Evolutionary conservation across 495 filamentous ascomycete species (phyloP).

Genomic region (Penicillium nucicola): DNA sequence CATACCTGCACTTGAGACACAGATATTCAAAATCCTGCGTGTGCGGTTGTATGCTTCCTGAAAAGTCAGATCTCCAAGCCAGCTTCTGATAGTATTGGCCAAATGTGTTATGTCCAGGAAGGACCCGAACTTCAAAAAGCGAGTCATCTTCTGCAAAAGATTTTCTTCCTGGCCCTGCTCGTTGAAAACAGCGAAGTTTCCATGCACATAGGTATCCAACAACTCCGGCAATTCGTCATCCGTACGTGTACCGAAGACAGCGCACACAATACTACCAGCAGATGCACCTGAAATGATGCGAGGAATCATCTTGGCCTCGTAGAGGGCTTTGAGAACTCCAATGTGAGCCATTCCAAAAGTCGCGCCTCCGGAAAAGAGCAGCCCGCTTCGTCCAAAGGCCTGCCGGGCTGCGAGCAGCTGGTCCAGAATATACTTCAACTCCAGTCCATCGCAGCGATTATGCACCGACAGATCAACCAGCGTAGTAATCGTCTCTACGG

Average conservation of each 20-base stretch:
- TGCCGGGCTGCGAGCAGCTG: slow-evolving; percentile 74
- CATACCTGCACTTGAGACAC: slow-evolving; percentile 79
- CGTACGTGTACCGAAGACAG: slow-evolving; percentile 78
- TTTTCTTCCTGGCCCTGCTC: slow-evolving; percentile 66
- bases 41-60: slow-evolving; percentile 94
- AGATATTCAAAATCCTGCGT: slow-evolving; percentile 85
- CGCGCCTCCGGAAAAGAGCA: slow-evolving; percentile 84
- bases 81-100: slow-evolving; percentile 70
- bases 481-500: slow-evolving; percentile 65
- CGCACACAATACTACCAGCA: slow-evolving; percentile 89
- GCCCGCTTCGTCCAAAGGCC: slow-evolving; percentile 82
- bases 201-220: slow-evolving; percentile 70
- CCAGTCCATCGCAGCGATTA: slow-evolving; percentile 50
- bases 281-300: slow-evolving; percentile 92
- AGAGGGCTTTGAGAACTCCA: slow-evolving; percentile 86
- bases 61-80: slow-evolving; percentile 88
- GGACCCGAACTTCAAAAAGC: slow-evolving; percentile 76
- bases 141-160: slow-evolving; percentile 63
- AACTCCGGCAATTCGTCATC: slow-evolving; percentile 80
- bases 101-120: slow-evolving; percentile 82
- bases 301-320: slow-evolving; percentile 70
- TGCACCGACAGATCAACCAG: slow-evolving; percentile 63
- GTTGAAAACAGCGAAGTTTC: slow-evolving; percentile 82
- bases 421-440: slow-evolving; percentile 67
- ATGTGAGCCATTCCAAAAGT: slow-evolving; percentile 97